These are phyloP conservation scores for Colletotrichum lentis DNA, from an alignment of 2,329 filamentous ascomycete genomes.

Conservation along the genomic window DNA sequence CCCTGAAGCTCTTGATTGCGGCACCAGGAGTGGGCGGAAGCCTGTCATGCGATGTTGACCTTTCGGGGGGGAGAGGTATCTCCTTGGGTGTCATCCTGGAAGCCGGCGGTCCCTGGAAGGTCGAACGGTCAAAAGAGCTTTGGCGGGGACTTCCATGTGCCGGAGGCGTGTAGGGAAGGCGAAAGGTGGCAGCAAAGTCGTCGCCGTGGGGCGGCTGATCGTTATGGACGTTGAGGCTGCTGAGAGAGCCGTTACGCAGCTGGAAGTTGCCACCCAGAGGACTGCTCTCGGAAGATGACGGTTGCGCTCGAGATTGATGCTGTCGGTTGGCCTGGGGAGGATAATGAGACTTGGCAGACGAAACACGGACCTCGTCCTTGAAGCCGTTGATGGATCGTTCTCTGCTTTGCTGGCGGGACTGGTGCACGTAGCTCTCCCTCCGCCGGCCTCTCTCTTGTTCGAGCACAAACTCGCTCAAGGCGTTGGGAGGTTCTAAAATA, in stretches of 20 bases:
- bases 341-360: constrained; percentile 36
- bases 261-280: constrained; percentile 17
- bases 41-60: constrained; percentile 11
- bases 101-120: constrained; percentile 9
- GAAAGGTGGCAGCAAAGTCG: constrained; percentile 31
- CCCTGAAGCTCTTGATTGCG: constrained; percentile 44
- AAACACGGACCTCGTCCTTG: constrained; percentile 32
- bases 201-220: constrained; percentile 4
- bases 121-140: constrained; percentile 24
- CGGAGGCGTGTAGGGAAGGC: constrained; percentile 35
- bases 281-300: constrained; percentile 26
- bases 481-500: constrained; percentile 15
- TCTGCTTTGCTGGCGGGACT: constrained; percentile 35
- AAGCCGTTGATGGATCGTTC: constrained; percentile 36
- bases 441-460: constrained; percentile 29
- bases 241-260: constrained; percentile 16
- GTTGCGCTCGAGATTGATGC: constrained; percentile 22
- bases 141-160: constrained; percentile 18
- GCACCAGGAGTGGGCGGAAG: constrained; percentile 14
- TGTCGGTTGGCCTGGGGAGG: constrained; percentile 35
- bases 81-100: constrained; percentile 9
- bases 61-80: constrained; percentile 10
- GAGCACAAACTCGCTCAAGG: constrained; percentile 25
- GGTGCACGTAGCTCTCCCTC: constrained; percentile 35
- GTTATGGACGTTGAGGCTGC: background rate